Base-by-base conservation (phyloP, 805 yeast genomes). In the Phaffomyces thermotolerans region DNA sequence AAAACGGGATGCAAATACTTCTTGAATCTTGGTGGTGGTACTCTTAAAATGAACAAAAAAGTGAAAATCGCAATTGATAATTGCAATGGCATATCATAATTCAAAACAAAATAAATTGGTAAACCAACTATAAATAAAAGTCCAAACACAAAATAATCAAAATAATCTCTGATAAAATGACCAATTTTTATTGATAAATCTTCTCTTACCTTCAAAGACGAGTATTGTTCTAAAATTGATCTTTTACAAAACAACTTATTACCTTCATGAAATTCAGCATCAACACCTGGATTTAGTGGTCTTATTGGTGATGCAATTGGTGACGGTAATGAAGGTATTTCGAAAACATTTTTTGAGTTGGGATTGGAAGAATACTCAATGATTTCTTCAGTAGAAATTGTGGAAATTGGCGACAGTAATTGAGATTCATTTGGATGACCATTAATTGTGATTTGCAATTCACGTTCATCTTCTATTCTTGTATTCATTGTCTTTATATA, bases 1-100 rank as follows among this genome's bases (percentile, higher is more conserved):
- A 85, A 64, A 30, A 85, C 83, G 0, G 95, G 95, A 56, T 85
- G 93, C 14, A 84, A 68, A 40, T 67, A 73, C 57, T 63, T 71
- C 56, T 69, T 72, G 63, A 54, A 73, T 46, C 53, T 67, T 22
- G 65, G 76, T 53, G 79, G 81, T 33, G 71, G 61, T 1, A 51
- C 52, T 32, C 59, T 58, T 32, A 75, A 54, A 31, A 81, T 76
- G 10, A 67, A 50, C 46, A 73, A 70, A 58, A 80, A 84, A 20
- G 79, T 64, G 34, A 79, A 50, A 4, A 84, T 73, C 1, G 84
- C 76, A 31, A 81, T 64, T 18, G 79, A 72, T 41, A 83, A 59
- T 43, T 85, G 89, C 45, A 79, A 73, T 9, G 81, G 79, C 59
- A 84, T 64, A 46, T 77, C 73, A 40, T 78, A 74, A 46, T 76